phyloP scores from a whole-genome alignment of 2,329 filamentous ascomycete genomes.

The Penicillium frequentans region DNA sequence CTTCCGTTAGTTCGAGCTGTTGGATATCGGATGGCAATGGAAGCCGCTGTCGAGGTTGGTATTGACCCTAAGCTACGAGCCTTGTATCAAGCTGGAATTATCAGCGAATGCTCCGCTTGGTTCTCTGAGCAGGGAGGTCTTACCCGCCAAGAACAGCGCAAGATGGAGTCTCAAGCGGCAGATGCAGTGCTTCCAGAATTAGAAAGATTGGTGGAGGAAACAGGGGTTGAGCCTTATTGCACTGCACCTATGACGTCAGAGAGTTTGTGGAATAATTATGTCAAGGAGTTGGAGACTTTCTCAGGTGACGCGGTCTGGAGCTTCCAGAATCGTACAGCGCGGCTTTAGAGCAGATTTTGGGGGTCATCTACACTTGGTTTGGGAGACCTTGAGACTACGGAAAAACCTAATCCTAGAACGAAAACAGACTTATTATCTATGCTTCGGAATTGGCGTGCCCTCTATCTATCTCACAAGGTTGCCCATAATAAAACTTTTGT shows the following conservation, averaged over 20 bases:
- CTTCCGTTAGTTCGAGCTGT: neutral
- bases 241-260: slow-evolving; percentile 16
- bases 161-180: slow-evolving; percentile 12
- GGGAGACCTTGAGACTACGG: neutral
- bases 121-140: slow-evolving; percentile 5
- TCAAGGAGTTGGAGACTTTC: slow-evolving; percentile 7
- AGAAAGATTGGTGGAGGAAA: slow-evolving; percentile 1
- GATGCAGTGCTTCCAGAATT: slow-evolving; percentile 14
- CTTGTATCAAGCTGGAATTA: slow-evolving; percentile 4
- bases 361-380: neutral
- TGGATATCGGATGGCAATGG: slow-evolving; percentile 4
- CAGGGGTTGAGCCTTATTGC: neutral
- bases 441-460: no score
- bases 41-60: neutral
- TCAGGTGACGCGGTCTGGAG: neutral
- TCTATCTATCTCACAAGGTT: no score
- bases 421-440: no score
- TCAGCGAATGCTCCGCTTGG: slow-evolving; percentile 7
- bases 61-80: neutral
- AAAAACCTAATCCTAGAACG: no score
- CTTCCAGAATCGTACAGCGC: neutral
- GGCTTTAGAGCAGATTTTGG: neutral
- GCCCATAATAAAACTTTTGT: no score
- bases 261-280: slow-evolving; percentile 6
- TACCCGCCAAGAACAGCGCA: slow-evolving; percentile 4